Evolutionary conservation across 2,329 filamentous ascomycete species (phyloP).

Genomic region (Beauveria asiatica): DNA sequence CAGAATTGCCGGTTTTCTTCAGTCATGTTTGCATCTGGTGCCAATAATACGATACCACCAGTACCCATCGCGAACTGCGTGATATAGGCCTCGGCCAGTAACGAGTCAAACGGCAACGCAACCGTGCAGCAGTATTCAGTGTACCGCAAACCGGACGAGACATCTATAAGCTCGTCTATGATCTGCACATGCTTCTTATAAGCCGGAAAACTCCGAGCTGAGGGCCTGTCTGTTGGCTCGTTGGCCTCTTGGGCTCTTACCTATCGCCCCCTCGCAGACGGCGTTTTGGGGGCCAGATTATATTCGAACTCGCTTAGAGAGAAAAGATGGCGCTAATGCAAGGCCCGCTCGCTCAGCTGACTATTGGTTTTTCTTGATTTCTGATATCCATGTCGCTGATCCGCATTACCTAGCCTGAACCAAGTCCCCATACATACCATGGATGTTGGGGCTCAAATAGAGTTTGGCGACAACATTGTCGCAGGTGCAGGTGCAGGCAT

Average conservation of each 20-base stretch:
- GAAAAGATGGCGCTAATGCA: not conserved
- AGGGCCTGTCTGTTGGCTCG: not conserved
- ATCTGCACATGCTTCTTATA: not conserved
- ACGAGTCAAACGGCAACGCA: not conserved
- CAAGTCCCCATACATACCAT: not conserved
- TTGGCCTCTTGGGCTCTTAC: not conserved
- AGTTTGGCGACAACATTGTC: not conserved
- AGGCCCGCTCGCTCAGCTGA: not conserved
- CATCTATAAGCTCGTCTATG: not conserved
- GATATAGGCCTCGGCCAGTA: not conserved
- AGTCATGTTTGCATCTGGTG: not conserved
- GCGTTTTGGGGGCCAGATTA: not conserved
- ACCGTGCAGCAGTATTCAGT: not conserved
- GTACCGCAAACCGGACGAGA: not conserved
- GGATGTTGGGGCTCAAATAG: not conserved
- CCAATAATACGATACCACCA: not conserved
- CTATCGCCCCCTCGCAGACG: not conserved
- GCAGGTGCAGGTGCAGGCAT: not conserved
- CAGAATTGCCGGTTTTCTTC: not conserved
- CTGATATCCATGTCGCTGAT: not conserved
- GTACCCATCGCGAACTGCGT: not conserved
- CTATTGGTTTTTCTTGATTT: not conserved
- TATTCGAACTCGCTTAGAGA: not conserved
- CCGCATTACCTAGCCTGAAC: not conserved
- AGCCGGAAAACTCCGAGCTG: not conserved